Evolutionary conservation across 2,329 filamentous ascomycete species (phyloP).

Genomic region (Diaporthe sp.): DNA sequence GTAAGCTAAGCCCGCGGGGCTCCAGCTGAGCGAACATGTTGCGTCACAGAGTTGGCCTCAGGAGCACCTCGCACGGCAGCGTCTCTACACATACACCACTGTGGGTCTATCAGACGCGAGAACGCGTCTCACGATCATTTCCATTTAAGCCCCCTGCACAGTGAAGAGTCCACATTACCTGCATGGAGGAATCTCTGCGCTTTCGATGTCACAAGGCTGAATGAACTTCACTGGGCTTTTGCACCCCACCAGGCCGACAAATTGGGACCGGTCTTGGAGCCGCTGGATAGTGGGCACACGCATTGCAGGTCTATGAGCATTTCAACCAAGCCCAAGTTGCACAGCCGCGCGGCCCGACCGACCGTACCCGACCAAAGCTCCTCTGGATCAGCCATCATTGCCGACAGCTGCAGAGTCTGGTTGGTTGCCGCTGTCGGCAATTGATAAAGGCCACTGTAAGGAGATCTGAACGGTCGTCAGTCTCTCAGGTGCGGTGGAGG

Average conservation of each 20-base stretch:
- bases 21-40: slow-evolving; percentile 1
- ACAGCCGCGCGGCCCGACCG: neutral
- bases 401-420: neutral
- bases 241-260: neutral
- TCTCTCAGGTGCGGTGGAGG: neutral
- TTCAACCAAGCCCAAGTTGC: neutral
- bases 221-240: neutral
- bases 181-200: neutral
- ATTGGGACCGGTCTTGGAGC: neutral
- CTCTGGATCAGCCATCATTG: neutral
- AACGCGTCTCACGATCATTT: slow-evolving; percentile 17
- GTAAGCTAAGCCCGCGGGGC: neutral
- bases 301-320: neutral
- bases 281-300: neutral
- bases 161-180: neutral
- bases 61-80: slow-evolving; percentile 3
- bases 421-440: neutral
- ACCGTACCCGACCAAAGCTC: neutral
- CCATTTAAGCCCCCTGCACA: slow-evolving; percentile 25
- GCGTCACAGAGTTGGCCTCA: neutral
- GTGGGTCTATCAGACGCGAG: slow-evolving; percentile 35
- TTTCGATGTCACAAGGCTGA: neutral
- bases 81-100: slow-evolving; percentile 2
- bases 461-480: neutral
- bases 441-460: neutral